Evolutionary conservation across 805 yeast genomes (phyloP).

Genomic region (Candida maris): DNA sequence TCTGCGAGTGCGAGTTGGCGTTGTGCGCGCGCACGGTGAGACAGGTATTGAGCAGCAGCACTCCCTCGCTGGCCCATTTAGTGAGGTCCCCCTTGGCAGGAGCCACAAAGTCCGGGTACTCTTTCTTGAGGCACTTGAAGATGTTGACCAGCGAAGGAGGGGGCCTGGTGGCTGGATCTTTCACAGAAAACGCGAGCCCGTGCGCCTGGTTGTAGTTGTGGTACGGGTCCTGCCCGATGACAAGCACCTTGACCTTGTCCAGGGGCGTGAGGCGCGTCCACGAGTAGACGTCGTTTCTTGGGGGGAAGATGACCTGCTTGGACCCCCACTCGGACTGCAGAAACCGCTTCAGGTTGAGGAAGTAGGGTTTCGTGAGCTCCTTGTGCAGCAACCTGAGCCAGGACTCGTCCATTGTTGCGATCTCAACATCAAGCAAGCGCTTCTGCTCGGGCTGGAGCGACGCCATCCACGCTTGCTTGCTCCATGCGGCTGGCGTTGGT

Average conservation of each 20-base stretch:
- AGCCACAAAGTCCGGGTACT: conserved; percentile 65
- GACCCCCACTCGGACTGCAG: conserved; percentile 42
- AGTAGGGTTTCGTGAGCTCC: conserved; percentile 84
- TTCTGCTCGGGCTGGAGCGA: conserved; percentile 45
- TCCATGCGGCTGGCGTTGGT: conserved; percentile 28
- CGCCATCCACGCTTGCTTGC: conserved; percentile 50
- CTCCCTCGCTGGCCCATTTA: conserved; percentile 86
- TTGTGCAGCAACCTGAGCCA: conserved; percentile 72
- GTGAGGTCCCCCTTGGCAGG: conserved; percentile 69
- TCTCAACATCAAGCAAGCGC: conserved; percentile 60
- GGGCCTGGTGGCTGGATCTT: conserved; percentile 71
- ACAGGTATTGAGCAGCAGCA: conserved; percentile 79
- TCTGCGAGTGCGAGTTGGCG: conserved; percentile 86
- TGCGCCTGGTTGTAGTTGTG: conserved; percentile 93
- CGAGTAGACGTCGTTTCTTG: conserved; percentile 70
- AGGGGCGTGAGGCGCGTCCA: conserved; percentile 89
- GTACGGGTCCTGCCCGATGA: conserved; percentile 96
- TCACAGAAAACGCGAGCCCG: conserved; percentile 91
- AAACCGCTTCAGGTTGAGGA: conserved; percentile 66
- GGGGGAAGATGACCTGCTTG: conserved; percentile 67
- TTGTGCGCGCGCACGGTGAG: conserved; percentile 89
- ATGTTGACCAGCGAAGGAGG: conserved; percentile 89
- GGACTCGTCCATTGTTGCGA: conserved; percentile 62
- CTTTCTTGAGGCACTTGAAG: conserved; percentile 65
- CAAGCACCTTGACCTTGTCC: conserved; percentile 64